Conservation (phyloP, 1,139 yeast genomes). For the Yueomyces sp. region DNA sequence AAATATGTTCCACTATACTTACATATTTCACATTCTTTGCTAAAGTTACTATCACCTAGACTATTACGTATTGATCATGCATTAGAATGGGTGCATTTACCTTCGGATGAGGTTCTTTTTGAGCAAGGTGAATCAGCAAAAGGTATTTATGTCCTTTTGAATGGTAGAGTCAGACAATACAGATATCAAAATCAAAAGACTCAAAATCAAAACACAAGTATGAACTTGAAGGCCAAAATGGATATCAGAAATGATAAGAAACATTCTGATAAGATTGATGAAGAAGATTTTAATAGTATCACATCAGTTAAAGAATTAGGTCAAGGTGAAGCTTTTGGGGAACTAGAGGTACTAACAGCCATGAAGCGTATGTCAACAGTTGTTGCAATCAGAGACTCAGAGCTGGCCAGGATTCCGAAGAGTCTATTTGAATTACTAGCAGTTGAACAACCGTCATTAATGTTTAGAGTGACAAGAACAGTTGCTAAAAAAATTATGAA, state of each 20-base stretch:
- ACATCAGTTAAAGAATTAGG: slow-evolving; percentile 65
- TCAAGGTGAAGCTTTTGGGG: slow-evolving; percentile 91
- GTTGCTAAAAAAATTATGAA: slow-evolving; percentile 59
- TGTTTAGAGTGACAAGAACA: slow-evolving; percentile 79
- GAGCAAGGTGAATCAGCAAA: slow-evolving; percentile 82
- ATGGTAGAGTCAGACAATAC: slow-evolving; percentile 76
- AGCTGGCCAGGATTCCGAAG: slow-evolving; percentile 85
- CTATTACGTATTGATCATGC: slow-evolving; percentile 78
- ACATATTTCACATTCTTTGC: slow-evolving; percentile 63
- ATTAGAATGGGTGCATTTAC: slow-evolving; percentile 84
- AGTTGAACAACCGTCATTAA: slow-evolving; percentile 73
- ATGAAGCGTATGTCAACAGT: slow-evolving; percentile 59
- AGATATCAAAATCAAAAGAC: slow-evolving; percentile 6
- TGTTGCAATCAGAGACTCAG: slow-evolving; percentile 87
- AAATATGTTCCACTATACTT: slow-evolving; percentile 64
- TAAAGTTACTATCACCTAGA: slow-evolving; percentile 52
- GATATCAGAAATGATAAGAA: background rate
- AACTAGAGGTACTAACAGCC: slow-evolving; percentile 85
- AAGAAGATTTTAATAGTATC: slow-evolving; percentile 4
- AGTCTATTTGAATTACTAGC: slow-evolving; percentile 77
- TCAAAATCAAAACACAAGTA: background rate
- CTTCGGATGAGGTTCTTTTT: slow-evolving; percentile 72
- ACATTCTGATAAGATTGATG: slow-evolving; percentile 12
- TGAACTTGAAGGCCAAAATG: background rate
- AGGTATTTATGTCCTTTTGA: slow-evolving; percentile 81